Base-by-base conservation (phyloP, 306 rosid genomes). In the Dryas octopetala region DNA sequence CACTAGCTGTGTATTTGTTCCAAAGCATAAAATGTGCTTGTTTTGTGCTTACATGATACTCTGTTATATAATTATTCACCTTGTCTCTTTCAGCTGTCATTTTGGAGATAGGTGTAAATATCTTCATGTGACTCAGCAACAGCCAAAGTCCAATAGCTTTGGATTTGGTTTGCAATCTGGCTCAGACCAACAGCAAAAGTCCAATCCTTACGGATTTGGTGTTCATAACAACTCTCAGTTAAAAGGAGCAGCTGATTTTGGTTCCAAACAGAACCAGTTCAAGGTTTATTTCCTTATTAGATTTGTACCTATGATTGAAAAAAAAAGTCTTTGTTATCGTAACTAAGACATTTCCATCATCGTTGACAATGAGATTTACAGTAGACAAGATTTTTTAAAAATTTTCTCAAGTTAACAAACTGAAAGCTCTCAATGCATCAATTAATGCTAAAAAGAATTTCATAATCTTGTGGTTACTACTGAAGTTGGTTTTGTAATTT, bases 131-230 rank as follows among this genome's bases (percentile, higher is more conserved):
- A 70, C 16, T 52, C 93, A 82, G 68, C 96, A 78, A 58, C 90
- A 82, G 62, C 86, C 82, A 17, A 89, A 78, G 70, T 50, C 89
- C 44, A 86, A 80, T 64, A 63, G 8, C 73, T 62, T 85, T 79
- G 94, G 92, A 64, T 84, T 76, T 59, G 93, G 90, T 69, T 49
- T 83, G 13, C 81, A 75, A 12, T 9, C 80, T 45, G 83, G 55
- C 61, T 73, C 90, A 8, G 69, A 68, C 14, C 90, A 78, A 28
- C 91, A 84, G 41, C 82, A 82, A 52, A 91, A 82, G 82, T 45
- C 81, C 57, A 94, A 90, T 77, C 93, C 97, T 75, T 94, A 83
- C 83, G 97, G 96, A 50, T 94, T 94, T 74, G 97, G 98, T 23
- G 60, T 65, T 73, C 96, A 88, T 40, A 85, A 78, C 79, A 82